phyloP scores from a whole-genome alignment of 345 rosid genomes.

The Salix dunnii region DNA sequence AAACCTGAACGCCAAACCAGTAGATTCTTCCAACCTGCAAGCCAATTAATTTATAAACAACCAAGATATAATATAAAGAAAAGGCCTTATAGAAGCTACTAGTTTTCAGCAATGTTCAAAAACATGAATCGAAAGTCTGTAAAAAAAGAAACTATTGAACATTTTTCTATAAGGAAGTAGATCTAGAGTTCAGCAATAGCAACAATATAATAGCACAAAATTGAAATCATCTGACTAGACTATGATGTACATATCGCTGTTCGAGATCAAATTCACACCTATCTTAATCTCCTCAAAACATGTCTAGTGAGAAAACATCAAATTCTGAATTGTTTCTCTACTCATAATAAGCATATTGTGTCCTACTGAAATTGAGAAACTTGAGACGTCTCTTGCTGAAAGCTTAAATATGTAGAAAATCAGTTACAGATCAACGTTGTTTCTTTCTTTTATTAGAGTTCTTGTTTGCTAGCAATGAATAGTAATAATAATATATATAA shows the following conservation, averaged over 20 bases:
- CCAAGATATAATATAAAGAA: not conserved
- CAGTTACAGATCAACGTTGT: not conserved
- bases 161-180: not conserved
- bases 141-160: not conserved
- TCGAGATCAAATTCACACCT: not conserved
- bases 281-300: not conserved
- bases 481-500: not conserved
- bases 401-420: not conserved
- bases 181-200: not conserved
- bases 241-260: not conserved
- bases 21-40: constrained; percentile 79
- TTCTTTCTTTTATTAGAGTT: not conserved
- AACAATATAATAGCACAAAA: not conserved
- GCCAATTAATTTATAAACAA: not conserved
- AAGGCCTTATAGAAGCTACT: not conserved
- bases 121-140: not conserved
- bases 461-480: not conserved
- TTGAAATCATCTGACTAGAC: not conserved
- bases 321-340: not conserved
- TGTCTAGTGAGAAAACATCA: not conserved
- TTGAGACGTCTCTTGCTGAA: not conserved
- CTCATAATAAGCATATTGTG: too few species aligned
- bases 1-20: constrained; percentile 80
- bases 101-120: not conserved
- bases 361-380: not conserved